Evolutionary conservation across 1,284 basidiomycete species (phyloP).

Genomic region (Kwoniella shivajii): DNA sequence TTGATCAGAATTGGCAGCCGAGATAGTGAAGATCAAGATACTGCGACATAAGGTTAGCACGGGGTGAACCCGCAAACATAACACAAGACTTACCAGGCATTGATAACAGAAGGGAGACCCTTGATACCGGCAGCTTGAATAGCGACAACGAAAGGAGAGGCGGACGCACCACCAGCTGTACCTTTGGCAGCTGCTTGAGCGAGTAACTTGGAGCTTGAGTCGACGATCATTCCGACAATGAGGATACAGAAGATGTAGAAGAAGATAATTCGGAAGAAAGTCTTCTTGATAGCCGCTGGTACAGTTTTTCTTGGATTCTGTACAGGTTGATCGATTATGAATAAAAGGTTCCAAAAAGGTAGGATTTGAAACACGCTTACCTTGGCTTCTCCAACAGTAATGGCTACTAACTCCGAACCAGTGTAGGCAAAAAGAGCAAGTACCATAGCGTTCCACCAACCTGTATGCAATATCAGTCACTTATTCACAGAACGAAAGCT

Average conservation of each 20-base stretch:
- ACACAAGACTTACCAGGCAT: slow-evolving; percentile 44
- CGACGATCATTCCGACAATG: slow-evolving; percentile 66
- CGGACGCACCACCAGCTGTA: slow-evolving; percentile 62
- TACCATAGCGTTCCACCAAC: slow-evolving; percentile 42
- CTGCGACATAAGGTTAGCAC: background rate
- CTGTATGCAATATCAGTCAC: background rate
- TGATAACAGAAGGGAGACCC: slow-evolving; percentile 56
- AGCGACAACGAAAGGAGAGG: slow-evolving; percentile 75
- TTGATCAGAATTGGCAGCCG: slow-evolving; percentile 58
- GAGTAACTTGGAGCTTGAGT: slow-evolving; percentile 49
- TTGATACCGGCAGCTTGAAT: slow-evolving; percentile 55
- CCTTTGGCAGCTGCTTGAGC: slow-evolving; percentile 60
- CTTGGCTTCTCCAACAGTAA: slow-evolving; percentile 56
- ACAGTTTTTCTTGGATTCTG: slow-evolving; percentile 64
- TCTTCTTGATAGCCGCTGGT: slow-evolving; percentile 61
- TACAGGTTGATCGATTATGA: slow-evolving; percentile 2
- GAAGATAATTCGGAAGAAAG: slow-evolving; percentile 62
- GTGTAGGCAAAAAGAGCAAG: slow-evolving; percentile 63
- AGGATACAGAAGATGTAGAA: slow-evolving; percentile 63
- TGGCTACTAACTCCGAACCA: slow-evolving; percentile 62
- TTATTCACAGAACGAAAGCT: background rate
- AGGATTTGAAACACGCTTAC: slow-evolving; percentile 16
- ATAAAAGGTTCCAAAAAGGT: background rate
- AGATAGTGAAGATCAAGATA: slow-evolving; percentile 51
- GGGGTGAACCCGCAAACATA: background rate